Conservation (phyloP, 169 alveolate genomes). For the Eimeria zaria region DNA sequence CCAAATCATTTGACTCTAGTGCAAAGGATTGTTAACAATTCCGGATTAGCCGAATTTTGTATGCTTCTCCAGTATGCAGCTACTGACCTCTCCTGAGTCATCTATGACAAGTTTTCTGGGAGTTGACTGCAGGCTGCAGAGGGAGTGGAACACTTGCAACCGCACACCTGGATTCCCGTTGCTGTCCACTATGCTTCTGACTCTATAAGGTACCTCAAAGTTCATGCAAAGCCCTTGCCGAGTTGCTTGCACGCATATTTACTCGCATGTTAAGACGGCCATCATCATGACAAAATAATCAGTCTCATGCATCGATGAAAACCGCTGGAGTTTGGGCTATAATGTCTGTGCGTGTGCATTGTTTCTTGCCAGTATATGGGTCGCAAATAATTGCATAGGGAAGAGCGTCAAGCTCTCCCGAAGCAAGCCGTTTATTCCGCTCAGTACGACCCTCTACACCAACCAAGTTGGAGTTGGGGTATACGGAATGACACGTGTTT, state of each 20-base stretch:
- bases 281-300: not conserved
- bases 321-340: not conserved
- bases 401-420: conserved; percentile 16
- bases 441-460: not conserved
- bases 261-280: not conserved
- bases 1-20: not conserved
- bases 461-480: conserved; percentile 65
- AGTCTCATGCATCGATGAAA: not conserved
- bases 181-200: conserved; percentile 58
- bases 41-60: not conserved
- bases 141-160: not conserved
- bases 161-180: conserved; percentile 43
- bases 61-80: not conserved
- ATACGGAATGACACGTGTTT: conserved; percentile 69
- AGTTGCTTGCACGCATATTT: not conserved
- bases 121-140: conserved; percentile 16
- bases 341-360: not conserved
- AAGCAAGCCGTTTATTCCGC: conserved; percentile 20
- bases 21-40: not conserved
- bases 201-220: conserved; percentile 4
- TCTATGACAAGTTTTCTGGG: not conserved
- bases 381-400: conserved; percentile 20
- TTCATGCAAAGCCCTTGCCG: not conserved
- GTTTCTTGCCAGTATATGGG: conserved; percentile 56
- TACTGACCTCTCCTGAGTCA: not conserved